Conservation (phyloP, 1,284 basidiomycete genomes). For the Cutaneotrichosporon sp. region DNA sequence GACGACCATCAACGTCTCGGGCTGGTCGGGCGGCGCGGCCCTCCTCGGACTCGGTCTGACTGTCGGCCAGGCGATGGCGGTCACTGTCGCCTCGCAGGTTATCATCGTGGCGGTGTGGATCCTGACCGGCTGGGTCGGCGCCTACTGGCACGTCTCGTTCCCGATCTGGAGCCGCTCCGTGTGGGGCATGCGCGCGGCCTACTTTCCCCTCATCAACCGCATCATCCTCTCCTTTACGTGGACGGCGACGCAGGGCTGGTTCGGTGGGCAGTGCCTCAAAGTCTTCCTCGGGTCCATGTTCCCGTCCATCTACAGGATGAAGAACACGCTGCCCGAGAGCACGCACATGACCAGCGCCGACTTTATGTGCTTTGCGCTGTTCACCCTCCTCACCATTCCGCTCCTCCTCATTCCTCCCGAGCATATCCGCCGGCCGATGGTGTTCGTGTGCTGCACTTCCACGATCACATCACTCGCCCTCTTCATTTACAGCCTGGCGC, state of each 20-base stretch:
- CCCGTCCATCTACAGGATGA: conserved; percentile 40
- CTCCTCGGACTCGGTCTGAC: conserved; percentile 35
- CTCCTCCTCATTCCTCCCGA: conserved; percentile 46
- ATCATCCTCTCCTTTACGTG: conserved; percentile 41
- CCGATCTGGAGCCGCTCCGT: conserved; percentile 33
- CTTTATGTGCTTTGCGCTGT: conserved; percentile 54
- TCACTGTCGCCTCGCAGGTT: conserved; percentile 29
- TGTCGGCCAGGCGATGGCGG: conserved; percentile 37
- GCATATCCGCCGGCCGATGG: conserved; percentile 49
- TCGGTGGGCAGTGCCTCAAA: conserved; percentile 53
- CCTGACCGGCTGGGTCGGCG: conserved; percentile 31
- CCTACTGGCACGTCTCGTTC: conserved; percentile 38
- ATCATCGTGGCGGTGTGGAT: conserved; percentile 28
- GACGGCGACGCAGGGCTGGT: conserved; percentile 40
- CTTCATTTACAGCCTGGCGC: conserved; percentile 49
- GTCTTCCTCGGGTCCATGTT: conserved; percentile 47
- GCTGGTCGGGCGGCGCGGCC: conserved; percentile 33
- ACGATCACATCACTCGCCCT: conserved; percentile 47
- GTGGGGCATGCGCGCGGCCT: conserved; percentile 35
- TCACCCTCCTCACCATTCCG: conserved; percentile 48
- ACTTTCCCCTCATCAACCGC: conserved; percentile 36
- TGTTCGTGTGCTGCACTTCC: conserved; percentile 38
- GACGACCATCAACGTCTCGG: conserved; percentile 33
- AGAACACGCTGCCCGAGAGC: conserved; percentile 37
- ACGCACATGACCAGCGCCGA: conserved; percentile 40